Percentiles rank a stretch among this genome's conserved stretches.
Conservation (phyloP, 257 asterid genomes). For the Fraxinus pennsylvanica region DNA sequence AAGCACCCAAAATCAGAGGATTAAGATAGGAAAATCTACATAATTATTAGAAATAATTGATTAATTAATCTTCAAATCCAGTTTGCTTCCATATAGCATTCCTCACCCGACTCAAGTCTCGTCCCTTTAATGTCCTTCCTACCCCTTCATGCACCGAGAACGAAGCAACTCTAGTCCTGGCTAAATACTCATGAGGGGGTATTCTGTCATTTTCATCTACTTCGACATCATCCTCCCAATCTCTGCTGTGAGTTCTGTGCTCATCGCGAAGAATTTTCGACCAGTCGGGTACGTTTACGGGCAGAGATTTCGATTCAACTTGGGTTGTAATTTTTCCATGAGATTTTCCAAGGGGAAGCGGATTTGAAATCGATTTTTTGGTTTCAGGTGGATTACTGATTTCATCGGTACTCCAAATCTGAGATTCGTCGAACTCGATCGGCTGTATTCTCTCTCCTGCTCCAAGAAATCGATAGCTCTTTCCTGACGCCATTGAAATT, state of each 20-base stretch:
- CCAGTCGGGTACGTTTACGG: conserved; percentile 83
- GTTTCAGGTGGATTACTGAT: conserved; percentile 19
- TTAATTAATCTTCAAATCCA: too few relatives aligned
- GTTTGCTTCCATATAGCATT: too few relatives aligned
- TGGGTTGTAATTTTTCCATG: conserved; percentile 25
- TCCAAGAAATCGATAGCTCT: conserved; percentile 47
- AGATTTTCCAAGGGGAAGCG: conserved; percentile 38
- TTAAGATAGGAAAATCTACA: neutral
- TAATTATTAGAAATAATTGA: too few relatives aligned
- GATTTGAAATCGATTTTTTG: conserved; percentile 28
- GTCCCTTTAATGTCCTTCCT: too few relatives aligned
- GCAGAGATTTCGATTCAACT: conserved; percentile 52
- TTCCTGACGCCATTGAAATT: conserved; percentile 53
- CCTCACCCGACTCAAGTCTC: too few relatives aligned
- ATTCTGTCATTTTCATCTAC: conserved; percentile 11
- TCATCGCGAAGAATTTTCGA: conserved; percentile 63
- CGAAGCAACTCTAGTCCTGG: too few relatives aligned
- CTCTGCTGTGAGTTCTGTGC: conserved; percentile 35
- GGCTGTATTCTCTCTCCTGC: conserved; percentile 32
- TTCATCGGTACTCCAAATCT: conserved; percentile 48
- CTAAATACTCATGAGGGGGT: too few relatives aligned
- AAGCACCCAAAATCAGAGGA: conserved; percentile 37
- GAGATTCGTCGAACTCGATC: conserved; percentile 55
- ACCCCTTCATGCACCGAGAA: too few relatives aligned
- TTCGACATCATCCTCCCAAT: conserved; percentile 20